Evolutionary conservation across 2,329 filamentous ascomycete species (phyloP), one percentile per base, ranked within the genome.

Genomic region (Trematosphaeria pertusa): DNA sequence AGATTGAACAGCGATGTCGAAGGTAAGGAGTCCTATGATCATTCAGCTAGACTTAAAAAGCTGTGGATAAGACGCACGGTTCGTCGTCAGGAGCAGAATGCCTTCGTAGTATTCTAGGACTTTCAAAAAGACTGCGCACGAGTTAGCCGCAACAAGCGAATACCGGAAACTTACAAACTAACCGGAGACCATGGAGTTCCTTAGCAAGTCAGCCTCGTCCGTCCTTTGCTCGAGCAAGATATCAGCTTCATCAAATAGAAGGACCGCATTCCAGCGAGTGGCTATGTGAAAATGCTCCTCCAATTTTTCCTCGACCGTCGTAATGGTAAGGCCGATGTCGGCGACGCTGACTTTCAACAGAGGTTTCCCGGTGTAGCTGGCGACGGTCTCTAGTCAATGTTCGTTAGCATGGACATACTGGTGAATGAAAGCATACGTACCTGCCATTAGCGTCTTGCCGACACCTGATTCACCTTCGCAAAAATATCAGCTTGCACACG

Each of bases 231-330:
- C 52, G 5, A 58, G 48, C 35, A 58, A 56, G 5, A 58, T 49
- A 14, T 77, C 75, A 11, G 73, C 76, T 53, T 80, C 77, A 55
- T 79, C 78, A 2, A 81, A 64, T 1, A 81, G 69, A 0, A 80
- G 62, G 12, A 81, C 70, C 11, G 75, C 74, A 18, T 76, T 74
- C 77, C 77, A 81, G 44, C 68, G 72, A 0, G 71, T 71, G 46
- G 71, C 68, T 69, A 11, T n/a, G 9, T 47, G 19, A 20, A 41
- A 26, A n/a, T 30, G 12, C 3, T 14, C 17, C 12, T 15, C 5
- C 10, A 47, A 37, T 17, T 31, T 15, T 21, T 42, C 4, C 15
- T 41, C 37, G 3, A 42, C 31, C 3, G 10, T 15, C 12, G 31
- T 18, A 12, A 37, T 6, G 6, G 33, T 28, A 5, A 32, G 38